Base-by-base conservation (phyloP, 768 basidiomycete genomes). In the Leccinellum rugosiceps region DNA sequence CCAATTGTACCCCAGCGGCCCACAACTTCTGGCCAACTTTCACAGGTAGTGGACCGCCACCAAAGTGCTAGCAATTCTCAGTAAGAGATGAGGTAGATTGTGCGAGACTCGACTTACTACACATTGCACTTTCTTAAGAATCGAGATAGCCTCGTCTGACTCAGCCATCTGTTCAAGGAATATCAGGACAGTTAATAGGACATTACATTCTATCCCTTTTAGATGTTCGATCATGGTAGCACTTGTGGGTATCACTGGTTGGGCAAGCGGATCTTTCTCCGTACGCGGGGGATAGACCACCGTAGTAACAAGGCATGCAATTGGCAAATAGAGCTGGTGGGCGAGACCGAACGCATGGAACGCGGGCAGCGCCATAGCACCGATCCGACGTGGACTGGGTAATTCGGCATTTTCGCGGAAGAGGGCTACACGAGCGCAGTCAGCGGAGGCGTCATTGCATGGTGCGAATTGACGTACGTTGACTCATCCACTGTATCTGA, bases 141-240 rank as follows among this genome's bases (percentile, higher is more conserved):
- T 32, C 2, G 67, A 60, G 3, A 75, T 31, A 1, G 67, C 61
- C 3, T 64, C 66, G 0, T 65, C 48, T 1, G 70, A 71, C 1
- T 50, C 38, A 2, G 60, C 68, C 75, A 78, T 77, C 30, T 68
- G 61, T 43, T 79, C 72, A 3, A 81, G 53, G 7, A 81, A 65
- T 0, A 74, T 46, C 0, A 80, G 79, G n/a, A 79, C 74, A 0
- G 65, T 72, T 30, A 76, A 62, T 3, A 80, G 53, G 1, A 58
- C 53, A 21, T 71, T 68, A 21, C 64, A 72, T 19, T 70, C 61
- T 0, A 71, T 71, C 28, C 65, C 55, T 14, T 60, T 60, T 13
- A 73, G 62, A 46, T 74, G 70, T 3, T 75, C 70, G 4, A 80
- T 58, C 30, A 78, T 68, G 52, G 74, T 78, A 3, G 75, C 71